Evolutionary conservation across 2,329 filamentous ascomycete species (phyloP), one percentile per base, ranked within the genome.

Genomic region (Cordyceps militaris): DNA sequence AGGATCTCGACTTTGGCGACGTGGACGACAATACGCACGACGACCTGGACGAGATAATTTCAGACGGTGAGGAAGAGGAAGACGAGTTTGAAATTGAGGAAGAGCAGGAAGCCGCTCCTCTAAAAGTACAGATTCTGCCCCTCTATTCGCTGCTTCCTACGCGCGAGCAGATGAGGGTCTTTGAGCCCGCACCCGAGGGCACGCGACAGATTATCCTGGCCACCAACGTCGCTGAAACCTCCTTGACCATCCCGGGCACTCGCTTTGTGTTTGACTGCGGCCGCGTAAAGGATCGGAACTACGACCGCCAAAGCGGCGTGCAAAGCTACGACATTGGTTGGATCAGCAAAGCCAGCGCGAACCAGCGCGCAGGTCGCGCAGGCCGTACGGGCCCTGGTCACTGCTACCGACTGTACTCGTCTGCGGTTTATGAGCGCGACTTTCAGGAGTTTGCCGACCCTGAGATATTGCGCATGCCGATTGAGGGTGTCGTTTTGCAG

Each of bases 321-420:
- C 94, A 99, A 70, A 96, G 88, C 67, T 99, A 96, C 69, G 89
- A 96, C 65, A 84, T 99, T 55, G 88, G 88, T 42, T 99, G 93
- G 91, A 95, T 97, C 69, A 97, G 92, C 75, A 97, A 99, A 74
- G 94, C 94, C 28, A 96, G 91, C 69, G 93, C 94, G 8, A 89
- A 86, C 63, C 94, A 99, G 72, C 83, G 94, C 69, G 85, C 91
- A 59, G 94, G 94, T 74, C 90, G 94, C 80, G 94, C 94, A 58
- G 94, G 95, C 62, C 87, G 94, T 78, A 99, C 93, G 4, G 93
- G 91, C 0, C 92, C 94, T 1, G 94, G 94, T 8, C 95, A 99
- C 72, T 97, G 93, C 73, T 99, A 97, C 74, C 80, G 91, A 58
- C 74, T 99, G 4, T 99, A 96, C 73, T 97, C 92, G 0, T 96